These are phyloP conservation scores for Vanrija humicola DNA, from an alignment of 1,284 basidiomycete genomes.

Conservation along the genomic window DNA sequence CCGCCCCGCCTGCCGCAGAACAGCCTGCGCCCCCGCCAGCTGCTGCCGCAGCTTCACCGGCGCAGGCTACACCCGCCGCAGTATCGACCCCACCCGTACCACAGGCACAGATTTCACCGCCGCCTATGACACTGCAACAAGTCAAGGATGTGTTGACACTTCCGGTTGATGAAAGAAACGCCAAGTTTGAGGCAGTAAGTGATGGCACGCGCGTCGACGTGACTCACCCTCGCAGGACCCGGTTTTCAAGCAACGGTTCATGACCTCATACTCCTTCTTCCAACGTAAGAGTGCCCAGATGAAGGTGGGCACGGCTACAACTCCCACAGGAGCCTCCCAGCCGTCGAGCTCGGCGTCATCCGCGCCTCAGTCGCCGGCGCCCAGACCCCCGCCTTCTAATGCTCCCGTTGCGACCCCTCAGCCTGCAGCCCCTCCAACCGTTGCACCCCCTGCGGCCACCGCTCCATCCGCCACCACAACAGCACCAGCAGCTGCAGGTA, in stretches of 20 bases:
- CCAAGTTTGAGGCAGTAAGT: constrained; percentile 5
- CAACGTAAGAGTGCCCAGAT: constrained; percentile 3
- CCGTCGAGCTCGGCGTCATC: background rate
- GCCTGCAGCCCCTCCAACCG: background rate
- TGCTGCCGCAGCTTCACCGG: too few species aligned
- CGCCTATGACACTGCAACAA: constrained; percentile 6
- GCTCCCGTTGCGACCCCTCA: background rate
- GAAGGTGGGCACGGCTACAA: background rate
- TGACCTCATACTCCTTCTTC: constrained; percentile 6
- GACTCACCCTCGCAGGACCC: constrained; percentile 5
- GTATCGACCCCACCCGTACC: background rate
- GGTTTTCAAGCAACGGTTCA: constrained; percentile 1
- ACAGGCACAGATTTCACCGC: background rate
- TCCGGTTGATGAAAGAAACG: constrained; percentile 2
- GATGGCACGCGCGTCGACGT: background rate
- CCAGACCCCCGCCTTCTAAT: background rate
- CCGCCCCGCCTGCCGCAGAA: too few species aligned
- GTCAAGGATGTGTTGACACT: constrained; percentile 9
- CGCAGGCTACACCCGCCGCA: background rate
- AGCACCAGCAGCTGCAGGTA: background rate
- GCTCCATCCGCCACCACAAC: constrained; percentile 1
- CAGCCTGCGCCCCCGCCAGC: too few species aligned
- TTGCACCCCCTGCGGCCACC: background rate
- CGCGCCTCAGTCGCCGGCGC: background rate
- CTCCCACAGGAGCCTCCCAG: background rate